A percentile compares a stretch with the other conserved stretches of the same genome.
Conservation (phyloP, 2,329 filamentous ascomycete genomes). For the Alternaria brassicicola region DNA sequence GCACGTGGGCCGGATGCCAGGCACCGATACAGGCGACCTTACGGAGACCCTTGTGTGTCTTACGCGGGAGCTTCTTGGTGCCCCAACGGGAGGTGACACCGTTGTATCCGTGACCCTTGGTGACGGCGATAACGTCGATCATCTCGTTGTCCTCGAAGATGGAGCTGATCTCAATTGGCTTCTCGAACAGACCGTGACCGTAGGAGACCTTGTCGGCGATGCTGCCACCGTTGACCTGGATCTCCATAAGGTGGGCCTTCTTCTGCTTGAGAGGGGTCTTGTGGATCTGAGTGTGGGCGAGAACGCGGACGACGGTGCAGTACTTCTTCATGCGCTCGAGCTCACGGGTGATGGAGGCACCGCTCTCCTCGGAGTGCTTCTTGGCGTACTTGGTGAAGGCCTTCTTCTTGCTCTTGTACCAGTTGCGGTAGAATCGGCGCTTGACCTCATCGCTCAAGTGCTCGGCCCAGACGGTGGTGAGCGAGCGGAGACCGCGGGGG, state of each 20-base stretch:
- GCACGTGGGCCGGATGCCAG: slow-evolving; percentile 99
- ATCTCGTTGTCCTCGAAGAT: slow-evolving; percentile 99
- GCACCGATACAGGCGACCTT: slow-evolving; percentile 99
- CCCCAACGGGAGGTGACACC: slow-evolving; percentile 99
- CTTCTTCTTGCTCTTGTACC: slow-evolving; percentile 99
- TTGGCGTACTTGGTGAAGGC: slow-evolving; percentile 99
- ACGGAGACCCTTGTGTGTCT: slow-evolving; percentile 99
- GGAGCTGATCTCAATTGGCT: slow-evolving; percentile 89
- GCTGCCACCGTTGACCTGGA: slow-evolving; percentile 98
- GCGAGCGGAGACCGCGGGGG: slow-evolving; percentile 96
- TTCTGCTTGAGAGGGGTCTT: slow-evolving; percentile 99
- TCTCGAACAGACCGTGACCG: slow-evolving; percentile 96
- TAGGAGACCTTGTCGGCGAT: slow-evolving; percentile 97
- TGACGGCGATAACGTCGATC: slow-evolving; percentile 98
- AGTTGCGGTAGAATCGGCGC: slow-evolving; percentile 99
- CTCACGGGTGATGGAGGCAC: slow-evolving; percentile 90
- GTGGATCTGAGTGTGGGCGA: slow-evolving; percentile 99
- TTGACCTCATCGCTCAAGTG: slow-evolving; percentile 98
- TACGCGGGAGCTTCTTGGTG: slow-evolving; percentile 99
- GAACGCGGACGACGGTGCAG: slow-evolving; percentile 98
- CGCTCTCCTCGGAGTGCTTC: slow-evolving; percentile 96
- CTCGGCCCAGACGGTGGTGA: slow-evolving; percentile 99
- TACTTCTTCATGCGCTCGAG: slow-evolving; percentile 99
- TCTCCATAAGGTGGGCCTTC: slow-evolving; percentile 99
- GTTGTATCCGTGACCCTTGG: slow-evolving; percentile 98